A percentile compares a stretch with the other conserved stretches of the same genome.
Evolutionary conservation across 768 basidiomycete genomes (phyloP).

Genomic region (Amanita molliuscula): DNA sequence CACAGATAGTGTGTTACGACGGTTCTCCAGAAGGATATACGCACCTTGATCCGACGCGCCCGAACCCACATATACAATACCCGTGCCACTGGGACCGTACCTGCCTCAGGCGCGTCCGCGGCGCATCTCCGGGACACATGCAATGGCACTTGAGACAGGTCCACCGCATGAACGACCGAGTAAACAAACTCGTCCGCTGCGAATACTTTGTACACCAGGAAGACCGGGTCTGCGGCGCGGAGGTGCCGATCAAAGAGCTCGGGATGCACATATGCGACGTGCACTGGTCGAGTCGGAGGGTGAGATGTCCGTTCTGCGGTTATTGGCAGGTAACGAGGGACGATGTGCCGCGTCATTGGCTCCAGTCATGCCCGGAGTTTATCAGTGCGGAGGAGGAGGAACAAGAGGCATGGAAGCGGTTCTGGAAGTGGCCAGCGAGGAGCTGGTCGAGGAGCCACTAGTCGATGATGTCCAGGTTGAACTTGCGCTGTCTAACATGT

Average conservation of each 20-base stretch:
- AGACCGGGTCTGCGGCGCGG: not conserved
- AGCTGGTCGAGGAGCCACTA: not conserved
- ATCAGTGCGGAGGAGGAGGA: not conserved
- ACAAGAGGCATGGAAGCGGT: not conserved
- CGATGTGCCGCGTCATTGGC: not conserved
- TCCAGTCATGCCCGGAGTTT: not conserved
- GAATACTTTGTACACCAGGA: not conserved
- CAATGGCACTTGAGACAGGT: not conserved
- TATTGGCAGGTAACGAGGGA: not conserved
- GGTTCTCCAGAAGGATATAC: not conserved
- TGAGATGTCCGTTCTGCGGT: constrained; percentile 1
- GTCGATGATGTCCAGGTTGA: too few relatives aligned
- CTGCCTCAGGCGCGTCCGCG: not conserved
- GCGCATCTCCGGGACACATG: not conserved
- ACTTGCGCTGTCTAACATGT: not conserved
- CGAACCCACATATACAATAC: not conserved
- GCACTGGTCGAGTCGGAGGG: not conserved
- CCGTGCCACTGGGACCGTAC: not conserved
- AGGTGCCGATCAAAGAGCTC: not conserved
- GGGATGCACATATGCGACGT: not conserved
- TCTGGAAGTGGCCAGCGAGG: constrained; percentile 2
- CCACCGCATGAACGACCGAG: not conserved
- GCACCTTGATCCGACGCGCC: not conserved
- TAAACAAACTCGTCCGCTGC: not conserved
- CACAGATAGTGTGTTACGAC: not conserved